Evolutionary conservation across 2,329 filamentous ascomycete genomes (phyloP), one percentile per base, ranked within the genome.

Genomic region (Fusarium proliferatum): DNA sequence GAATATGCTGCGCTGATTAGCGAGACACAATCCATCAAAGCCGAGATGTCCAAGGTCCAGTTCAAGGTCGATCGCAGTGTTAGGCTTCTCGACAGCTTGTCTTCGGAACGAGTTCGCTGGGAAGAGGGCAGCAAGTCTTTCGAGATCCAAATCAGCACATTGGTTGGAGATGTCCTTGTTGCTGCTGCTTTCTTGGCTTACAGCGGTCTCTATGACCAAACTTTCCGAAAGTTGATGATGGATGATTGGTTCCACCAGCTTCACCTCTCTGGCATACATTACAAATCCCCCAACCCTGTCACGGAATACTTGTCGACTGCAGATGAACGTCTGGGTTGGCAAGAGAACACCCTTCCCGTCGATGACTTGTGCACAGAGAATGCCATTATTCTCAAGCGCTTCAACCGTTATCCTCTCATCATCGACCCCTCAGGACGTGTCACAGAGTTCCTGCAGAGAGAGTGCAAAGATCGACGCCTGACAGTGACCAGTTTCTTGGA

Each of bases 331-430:
- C 88, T 99, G 39, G 90, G 93, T 72, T 99, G 96, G 96, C 97
- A 99, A 85, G 93, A 95, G 78, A 94, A 99, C 80, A 92, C 92
- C 21, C 86, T 99, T 56, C 96, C 97, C 5, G 96, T 98, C 9
- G 96, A 99, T 81, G 96, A 99, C 80, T 89, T 99, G 45, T 99
- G 96, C 87, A 99, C 96, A 1, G 96, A 99, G 83, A 99, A 99
- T 79, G 96, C 97, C 49, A 98, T 99, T 79, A 93, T 99, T 75
- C 89, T 99, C 69, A 95, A 98, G 86, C 92, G 96, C 66, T 99
- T 98, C 91, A 99, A 99, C 85, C 91, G 96, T 73, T 99, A 99
- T 82, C 96, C 97, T 49, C 89, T 99, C 69, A 98, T 99, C 82
- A 97, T 99, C 81, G 96, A 99, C 82, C 97, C 97, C 2, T 98